Evolutionary conservation across 169 alveolate species (phyloP).

Genomic region (Babesia ovata): DNA sequence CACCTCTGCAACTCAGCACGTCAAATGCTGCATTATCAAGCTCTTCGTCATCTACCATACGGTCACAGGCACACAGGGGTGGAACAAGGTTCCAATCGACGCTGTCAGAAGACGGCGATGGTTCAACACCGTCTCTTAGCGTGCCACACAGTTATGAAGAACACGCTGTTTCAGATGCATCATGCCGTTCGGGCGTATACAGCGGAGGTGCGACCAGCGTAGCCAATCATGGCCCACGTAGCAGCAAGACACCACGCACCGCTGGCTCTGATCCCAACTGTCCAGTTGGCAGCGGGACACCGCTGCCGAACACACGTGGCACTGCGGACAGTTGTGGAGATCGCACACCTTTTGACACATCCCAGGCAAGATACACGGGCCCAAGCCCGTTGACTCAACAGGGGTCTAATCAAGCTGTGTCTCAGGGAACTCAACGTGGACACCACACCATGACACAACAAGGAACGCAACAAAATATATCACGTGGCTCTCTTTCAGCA

Average conservation of each 20-base stretch:
- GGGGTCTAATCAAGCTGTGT: too few species aligned
- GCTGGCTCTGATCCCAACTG: neutral
- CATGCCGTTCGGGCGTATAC: neutral
- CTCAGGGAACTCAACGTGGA: too few species aligned
- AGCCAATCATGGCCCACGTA: neutral
- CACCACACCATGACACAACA: too few species aligned
- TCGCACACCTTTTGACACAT: neutral
- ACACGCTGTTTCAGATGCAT: neutral
- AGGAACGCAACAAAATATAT: too few species aligned
- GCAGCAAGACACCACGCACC: neutral
- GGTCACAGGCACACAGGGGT: neutral
- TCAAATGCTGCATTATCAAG: conserved; percentile 2
- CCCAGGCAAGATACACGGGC: neutral
- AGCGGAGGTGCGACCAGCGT: neutral
- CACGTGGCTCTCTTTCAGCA: too few species aligned
- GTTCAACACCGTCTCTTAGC: neutral
- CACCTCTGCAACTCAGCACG: conserved; percentile 22
- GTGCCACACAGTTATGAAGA: neutral
- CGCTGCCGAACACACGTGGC: neutral
- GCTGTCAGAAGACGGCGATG: neutral
- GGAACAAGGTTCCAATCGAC: neutral
- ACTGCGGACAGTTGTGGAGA: neutral
- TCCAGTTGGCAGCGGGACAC: neutral
- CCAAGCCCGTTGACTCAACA: neutral
- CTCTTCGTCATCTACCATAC: neutral